These are phyloP conservation scores for Raphanus raphanistrum DNA, from an alignment of 345 rosid genomes.

Conservation along the genomic window DNA sequence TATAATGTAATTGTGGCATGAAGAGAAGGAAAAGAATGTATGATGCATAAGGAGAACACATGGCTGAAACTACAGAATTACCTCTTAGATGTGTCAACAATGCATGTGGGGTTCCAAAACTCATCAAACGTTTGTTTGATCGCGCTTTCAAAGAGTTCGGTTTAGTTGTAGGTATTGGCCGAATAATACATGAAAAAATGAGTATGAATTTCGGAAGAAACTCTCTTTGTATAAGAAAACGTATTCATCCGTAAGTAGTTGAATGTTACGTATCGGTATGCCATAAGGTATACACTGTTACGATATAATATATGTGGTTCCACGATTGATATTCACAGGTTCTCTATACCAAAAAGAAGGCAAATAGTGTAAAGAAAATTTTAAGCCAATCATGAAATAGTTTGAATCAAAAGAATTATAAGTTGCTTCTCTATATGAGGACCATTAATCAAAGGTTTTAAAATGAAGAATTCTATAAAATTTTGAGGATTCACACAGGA, in stretches of 20 bases:
- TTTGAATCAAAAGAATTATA: neutral
- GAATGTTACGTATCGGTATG: conserved; percentile 26
- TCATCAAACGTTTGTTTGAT: conserved; percentile 20
- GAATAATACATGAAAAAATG: conserved; percentile 17
- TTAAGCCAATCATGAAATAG: conserved; percentile 2
- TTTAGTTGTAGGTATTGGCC: conserved; percentile 22
- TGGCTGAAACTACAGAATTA: conserved; percentile 12
- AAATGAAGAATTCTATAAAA: neutral
- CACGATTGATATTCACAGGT: neutral
- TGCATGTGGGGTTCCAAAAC: conserved; percentile 34
- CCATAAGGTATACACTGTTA: conserved; percentile 19
- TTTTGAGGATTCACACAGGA: neutral
- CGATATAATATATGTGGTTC: conserved; percentile 12
- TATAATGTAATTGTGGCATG: conserved; percentile 18
- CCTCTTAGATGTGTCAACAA: conserved; percentile 12
- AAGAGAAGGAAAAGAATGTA: neutral
- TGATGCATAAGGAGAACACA: conserved; percentile 32
- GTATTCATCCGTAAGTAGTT: conserved; percentile 32
- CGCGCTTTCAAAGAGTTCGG: conserved; percentile 24
- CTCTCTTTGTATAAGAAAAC: conserved; percentile 12
- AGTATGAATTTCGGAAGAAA: conserved; percentile 29
- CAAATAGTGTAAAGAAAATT: neutral
- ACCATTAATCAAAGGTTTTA: neutral
- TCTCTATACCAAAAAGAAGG: conserved; percentile 13
- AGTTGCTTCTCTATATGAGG: neutral